Evolutionary conservation across 225 moss, liverwort and hornwort genomes (phyloP), one percentile per base, ranked within the genome.

Genomic region (Pseudisothecium myosuroides): DNA sequence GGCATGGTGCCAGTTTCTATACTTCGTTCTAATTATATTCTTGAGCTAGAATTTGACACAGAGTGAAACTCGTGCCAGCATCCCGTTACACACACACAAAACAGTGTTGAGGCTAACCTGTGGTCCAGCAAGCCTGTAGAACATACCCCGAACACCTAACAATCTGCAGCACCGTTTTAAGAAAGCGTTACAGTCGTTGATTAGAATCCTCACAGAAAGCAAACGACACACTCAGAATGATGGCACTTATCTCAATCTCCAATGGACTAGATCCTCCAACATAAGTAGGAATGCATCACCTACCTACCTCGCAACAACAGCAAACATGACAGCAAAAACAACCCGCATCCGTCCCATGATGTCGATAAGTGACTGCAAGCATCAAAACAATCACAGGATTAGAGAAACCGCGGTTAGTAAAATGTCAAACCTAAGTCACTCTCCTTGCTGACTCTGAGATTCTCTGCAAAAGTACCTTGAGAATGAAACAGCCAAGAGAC

Each of bases 101-200:
- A 22, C 64, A 18, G 85, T 69, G 28, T 39, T 37, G 19, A 90
- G 65, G 87, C 85, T 76, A 75, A 99, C 99, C 96, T 99, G 99
- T 74, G 95, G 90, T 88, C 99, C 99, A 85, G 99, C 99, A 74
- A 99, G 92, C 86, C 96, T 95, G 92, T 97, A 99, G 93, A 99
- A 99, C 92, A 99, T 91, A 61, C 99, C 99, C 79, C 95, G 94
- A 86, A 94, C 69, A 84, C 99, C 97, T 74, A 96, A 90, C 90
- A 96, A 90, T 94, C 99, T 99, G 97, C 92, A 93, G 63, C 64
- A 89, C 85, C 43, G 41, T 58, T 87, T 67, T 6, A 54, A 66
- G 65, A 69, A 59, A 84, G 87, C 23, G 60, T 73, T 59, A 89
- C 36, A 67, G 36, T 71, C 52, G 32, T 49, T 47, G 76, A 86